phyloP scores from a whole-genome alignment of 768 basidiomycete species.

The Cantharellus anzutake region DNA sequence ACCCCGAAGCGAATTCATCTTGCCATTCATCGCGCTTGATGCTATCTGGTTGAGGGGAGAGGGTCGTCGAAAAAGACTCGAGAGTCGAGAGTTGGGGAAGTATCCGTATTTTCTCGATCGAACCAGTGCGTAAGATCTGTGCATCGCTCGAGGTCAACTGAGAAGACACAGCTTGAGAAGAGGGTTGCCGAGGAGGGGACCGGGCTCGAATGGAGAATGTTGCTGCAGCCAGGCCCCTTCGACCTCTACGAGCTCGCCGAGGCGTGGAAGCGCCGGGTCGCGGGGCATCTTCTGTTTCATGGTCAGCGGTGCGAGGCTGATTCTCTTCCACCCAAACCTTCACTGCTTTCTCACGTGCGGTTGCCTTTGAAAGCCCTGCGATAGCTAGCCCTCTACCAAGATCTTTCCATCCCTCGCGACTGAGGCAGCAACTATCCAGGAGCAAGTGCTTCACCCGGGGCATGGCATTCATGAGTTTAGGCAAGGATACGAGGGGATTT shows the following conservation, averaged over 20 bases:
- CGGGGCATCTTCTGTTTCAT: conserved; percentile 7
- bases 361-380: conserved; percentile 38
- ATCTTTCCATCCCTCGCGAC: conserved; percentile 31
- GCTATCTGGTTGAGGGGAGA: background rate
- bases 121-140: background rate
- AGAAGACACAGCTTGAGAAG: background rate
- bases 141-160: background rate
- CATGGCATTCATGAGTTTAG: conserved; percentile 33
- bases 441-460: conserved; percentile 40
- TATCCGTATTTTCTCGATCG: background rate
- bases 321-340: conserved; percentile 25
- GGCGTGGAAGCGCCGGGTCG: conserved; percentile 4
- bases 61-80: background rate
- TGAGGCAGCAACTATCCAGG: conserved; percentile 43
- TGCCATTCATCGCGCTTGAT: background rate
- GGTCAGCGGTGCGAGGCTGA: background rate
- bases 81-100: background rate
- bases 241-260: conserved; percentile 23
- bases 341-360: conserved; percentile 45
- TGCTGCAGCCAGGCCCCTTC: conserved; percentile 44
- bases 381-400: conserved; percentile 45
- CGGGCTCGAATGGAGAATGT: conserved; percentile 32
- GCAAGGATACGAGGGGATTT: conserved; percentile 28
- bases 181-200: background rate
- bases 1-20: conserved; percentile 4